Percentiles rank a stretch among this genome's conserved stretches.
Conservation (phyloP, 1,284 basidiomycete genomes). For the Cutaneotrichosporon dermatis region DNA sequence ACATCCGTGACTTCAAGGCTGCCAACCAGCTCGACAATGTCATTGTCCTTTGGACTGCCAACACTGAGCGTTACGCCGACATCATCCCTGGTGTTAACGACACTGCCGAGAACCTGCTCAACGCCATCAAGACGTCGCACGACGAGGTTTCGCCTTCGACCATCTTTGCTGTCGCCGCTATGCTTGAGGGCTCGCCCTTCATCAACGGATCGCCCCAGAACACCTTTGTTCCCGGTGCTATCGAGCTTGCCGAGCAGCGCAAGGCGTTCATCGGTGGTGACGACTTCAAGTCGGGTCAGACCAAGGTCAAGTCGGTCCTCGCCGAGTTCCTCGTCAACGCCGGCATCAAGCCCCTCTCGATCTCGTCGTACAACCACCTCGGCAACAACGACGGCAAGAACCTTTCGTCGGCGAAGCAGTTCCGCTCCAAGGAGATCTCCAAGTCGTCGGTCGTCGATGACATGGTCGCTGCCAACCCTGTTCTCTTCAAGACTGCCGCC, state of each 20-base stretch:
- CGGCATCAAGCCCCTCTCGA: slow-evolving; percentile 95
- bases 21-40: slow-evolving; percentile 78
- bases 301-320: slow-evolving; percentile 89
- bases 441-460: slow-evolving; percentile 97
- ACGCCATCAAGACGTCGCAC: slow-evolving; percentile 77
- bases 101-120: slow-evolving; percentile 82
- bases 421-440: slow-evolving; percentile 96
- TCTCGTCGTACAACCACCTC: slow-evolving; percentile 97
- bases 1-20: slow-evolving; percentile 90
- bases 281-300: slow-evolving; percentile 94
- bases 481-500: slow-evolving; percentile 69
- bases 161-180: slow-evolving; percentile 90
- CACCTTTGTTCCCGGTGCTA: slow-evolving; percentile 95
- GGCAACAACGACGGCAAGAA: slow-evolving; percentile 98
- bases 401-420: slow-evolving; percentile 85
- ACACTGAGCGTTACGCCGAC: slow-evolving; percentile 96
- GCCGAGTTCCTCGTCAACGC: slow-evolving; percentile 99
- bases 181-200: slow-evolving; percentile 92
- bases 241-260: slow-evolving; percentile 84
- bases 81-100: slow-evolving; percentile 94
- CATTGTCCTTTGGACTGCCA: slow-evolving; percentile 95
- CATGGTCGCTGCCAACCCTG: slow-evolving; percentile 86
- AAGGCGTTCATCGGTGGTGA: slow-evolving; percentile 95
- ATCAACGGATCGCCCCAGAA: slow-evolving; percentile 99
- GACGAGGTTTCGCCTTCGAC: slow-evolving; percentile 92